These are phyloP conservation scores for Filobasidium uniguttulatum DNA, from an alignment of 1,284 basidiomycete genomes.

Conservation along the genomic window DNA sequence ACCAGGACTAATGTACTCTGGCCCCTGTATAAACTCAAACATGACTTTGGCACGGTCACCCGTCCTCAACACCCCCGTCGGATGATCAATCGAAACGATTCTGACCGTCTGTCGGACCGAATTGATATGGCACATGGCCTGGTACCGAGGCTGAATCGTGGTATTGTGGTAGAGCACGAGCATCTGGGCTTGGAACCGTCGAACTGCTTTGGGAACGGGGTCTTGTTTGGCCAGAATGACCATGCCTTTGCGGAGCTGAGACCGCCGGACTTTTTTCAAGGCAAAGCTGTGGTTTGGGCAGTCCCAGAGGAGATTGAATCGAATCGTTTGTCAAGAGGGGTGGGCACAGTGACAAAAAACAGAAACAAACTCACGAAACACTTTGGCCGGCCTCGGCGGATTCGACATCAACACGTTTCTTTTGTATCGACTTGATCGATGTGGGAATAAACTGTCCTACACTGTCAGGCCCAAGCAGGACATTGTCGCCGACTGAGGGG, in stretches of 20 bases:
- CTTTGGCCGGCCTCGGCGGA: slow-evolving; percentile 88
- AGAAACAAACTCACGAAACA: slow-evolving; percentile 47
- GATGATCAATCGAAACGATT: slow-evolving; percentile 75
- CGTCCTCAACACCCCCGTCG: slow-evolving; percentile 70
- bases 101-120: slow-evolving; percentile 67
- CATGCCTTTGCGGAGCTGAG: slow-evolving; percentile 74
- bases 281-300: slow-evolving; percentile 44
- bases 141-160: slow-evolving; percentile 77
- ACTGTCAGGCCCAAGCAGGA: slow-evolving; percentile 82
- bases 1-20: slow-evolving; percentile 80
- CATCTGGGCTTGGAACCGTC: slow-evolving; percentile 70
- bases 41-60: slow-evolving; percentile 78
- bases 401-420: slow-evolving; percentile 73
- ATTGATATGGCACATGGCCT: slow-evolving; percentile 28
- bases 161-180: slow-evolving; percentile 80
- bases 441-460: slow-evolving; percentile 78
- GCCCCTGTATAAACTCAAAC: slow-evolving; percentile 69
- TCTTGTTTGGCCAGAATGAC: slow-evolving; percentile 72
- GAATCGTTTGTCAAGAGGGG: not conserved
- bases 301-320: not conserved
- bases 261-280: slow-evolving; percentile 71
- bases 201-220: slow-evolving; percentile 56
- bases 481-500: slow-evolving; percentile 52
- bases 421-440: slow-evolving; percentile 79
- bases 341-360: too few species aligned